Conservation (phyloP, 176 grass and related monocot species). For the Dendrocalamus sinicus region DNA sequence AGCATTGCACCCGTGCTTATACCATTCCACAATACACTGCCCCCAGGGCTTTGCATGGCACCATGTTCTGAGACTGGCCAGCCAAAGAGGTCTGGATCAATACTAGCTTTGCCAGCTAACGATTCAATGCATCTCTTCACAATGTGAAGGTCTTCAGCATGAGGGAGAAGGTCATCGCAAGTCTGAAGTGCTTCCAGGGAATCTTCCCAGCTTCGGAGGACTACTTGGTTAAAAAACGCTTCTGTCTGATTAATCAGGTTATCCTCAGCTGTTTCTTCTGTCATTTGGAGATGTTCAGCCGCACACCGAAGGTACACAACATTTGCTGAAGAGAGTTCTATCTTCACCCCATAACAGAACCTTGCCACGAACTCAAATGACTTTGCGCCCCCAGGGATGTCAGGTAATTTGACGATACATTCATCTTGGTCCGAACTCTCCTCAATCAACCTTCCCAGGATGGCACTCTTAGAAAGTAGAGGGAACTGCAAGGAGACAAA, state of each 20-base stretch:
- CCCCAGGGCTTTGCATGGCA: slow-evolving; percentile 41
- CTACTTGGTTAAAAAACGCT: slow-evolving; percentile 35
- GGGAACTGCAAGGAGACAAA: slow-evolving; percentile 48
- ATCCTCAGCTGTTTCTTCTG: slow-evolving; percentile 35
- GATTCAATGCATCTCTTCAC: slow-evolving; percentile 45
- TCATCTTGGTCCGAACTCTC: slow-evolving; percentile 40
- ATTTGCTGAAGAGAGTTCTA: slow-evolving; percentile 53
- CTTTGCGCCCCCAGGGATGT: slow-evolving; percentile 52
- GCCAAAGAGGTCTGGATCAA: slow-evolving; percentile 38
- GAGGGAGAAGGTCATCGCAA: slow-evolving; percentile 41
- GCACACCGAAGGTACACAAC: slow-evolving; percentile 50
- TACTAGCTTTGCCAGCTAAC: slow-evolving; percentile 43
- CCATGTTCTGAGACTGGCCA: slow-evolving; percentile 40
- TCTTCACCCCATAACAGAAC: slow-evolving; percentile 62
- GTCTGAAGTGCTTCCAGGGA: slow-evolving; percentile 44
- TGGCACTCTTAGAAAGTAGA: slow-evolving; percentile 47
- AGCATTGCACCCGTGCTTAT: slow-evolving; percentile 41
- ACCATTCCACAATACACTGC: slow-evolving; percentile 47
- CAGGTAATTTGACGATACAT: slow-evolving; percentile 34
- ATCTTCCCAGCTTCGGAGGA: slow-evolving; percentile 54
- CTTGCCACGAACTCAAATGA: slow-evolving; percentile 58
- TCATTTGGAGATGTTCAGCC: slow-evolving; percentile 49
- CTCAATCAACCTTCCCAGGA: slow-evolving; percentile 42
- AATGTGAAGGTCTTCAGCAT: slow-evolving; percentile 48
- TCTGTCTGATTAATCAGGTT: slow-evolving; percentile 47